These are phyloP conservation scores for Escovopsis sp. DNA, from an alignment of 2,329 filamentous ascomycete species.

Conservation along the genomic window DNA sequence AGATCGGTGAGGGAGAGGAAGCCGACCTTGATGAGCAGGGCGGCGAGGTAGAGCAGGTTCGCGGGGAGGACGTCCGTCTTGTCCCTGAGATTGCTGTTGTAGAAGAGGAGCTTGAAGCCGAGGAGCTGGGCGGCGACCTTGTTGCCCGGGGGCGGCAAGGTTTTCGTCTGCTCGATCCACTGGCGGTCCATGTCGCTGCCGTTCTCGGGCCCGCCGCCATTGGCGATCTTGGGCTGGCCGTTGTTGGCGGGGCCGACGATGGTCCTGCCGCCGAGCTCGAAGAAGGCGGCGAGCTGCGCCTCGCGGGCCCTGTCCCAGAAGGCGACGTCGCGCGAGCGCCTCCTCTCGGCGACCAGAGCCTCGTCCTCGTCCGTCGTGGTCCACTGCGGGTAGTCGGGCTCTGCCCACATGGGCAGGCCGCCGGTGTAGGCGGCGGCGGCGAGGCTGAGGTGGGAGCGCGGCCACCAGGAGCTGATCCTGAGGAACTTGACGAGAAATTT, in stretches of 20 bases:
- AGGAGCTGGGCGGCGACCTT: slow-evolving; percentile 84
- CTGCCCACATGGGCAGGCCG: slow-evolving; percentile 73
- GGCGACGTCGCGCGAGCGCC: slow-evolving; percentile 48
- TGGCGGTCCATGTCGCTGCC: slow-evolving; percentile 42
- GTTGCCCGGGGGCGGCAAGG: slow-evolving; percentile 72
- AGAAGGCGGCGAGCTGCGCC: slow-evolving; percentile 69
- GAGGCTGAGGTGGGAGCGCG: slow-evolving; percentile 39
- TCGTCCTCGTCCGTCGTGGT: slow-evolving; percentile 54
- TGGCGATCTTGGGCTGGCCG: slow-evolving; percentile 25
- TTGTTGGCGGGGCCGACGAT: slow-evolving; percentile 45
- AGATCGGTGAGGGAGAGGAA: slow-evolving; percentile 87
- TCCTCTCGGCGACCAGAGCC: slow-evolving; percentile 36
- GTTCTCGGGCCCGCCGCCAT: slow-evolving; percentile 22
- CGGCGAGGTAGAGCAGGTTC: slow-evolving; percentile 83
- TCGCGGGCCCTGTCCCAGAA: slow-evolving; percentile 77
- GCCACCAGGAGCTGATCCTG: slow-evolving; percentile 93
- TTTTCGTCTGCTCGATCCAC: slow-evolving; percentile 72
- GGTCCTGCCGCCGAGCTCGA: slow-evolving; percentile 61
- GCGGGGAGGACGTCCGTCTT: slow-evolving; percentile 67
- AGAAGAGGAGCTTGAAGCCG: slow-evolving; percentile 94
- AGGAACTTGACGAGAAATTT: slow-evolving; percentile 91
- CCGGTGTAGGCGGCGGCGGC: slow-evolving; percentile 32
- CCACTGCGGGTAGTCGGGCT: slow-evolving; percentile 53
- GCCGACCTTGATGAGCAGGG: slow-evolving; percentile 88
- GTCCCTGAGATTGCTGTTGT: slow-evolving; percentile 65